Conservation (phyloP, 2,329 filamentous ascomycete species). For the Mycogone perniciosa region DNA sequence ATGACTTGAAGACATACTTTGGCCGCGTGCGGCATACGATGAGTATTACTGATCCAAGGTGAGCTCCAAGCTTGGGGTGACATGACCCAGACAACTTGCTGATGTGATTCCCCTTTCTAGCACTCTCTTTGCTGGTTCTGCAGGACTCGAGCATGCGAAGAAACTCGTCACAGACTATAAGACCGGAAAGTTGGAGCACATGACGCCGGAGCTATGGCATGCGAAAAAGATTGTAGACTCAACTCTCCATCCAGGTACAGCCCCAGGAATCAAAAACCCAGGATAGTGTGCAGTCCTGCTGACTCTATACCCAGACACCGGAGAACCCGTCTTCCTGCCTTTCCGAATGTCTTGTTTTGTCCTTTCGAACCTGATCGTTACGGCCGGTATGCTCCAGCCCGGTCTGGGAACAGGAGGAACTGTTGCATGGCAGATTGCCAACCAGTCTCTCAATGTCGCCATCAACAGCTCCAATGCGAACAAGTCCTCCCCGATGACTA, state of each 20-base stretch:
- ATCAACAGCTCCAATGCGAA: constrained; percentile 98
- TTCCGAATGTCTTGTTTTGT: constrained; percentile 98
- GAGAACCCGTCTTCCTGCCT: constrained; percentile 82
- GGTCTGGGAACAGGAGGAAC: constrained; percentile 76
- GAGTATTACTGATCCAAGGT: constrained; percentile 93
- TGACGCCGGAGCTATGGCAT: constrained; percentile 87
- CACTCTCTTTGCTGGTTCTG: constrained; percentile 72
- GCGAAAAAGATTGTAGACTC: constrained; percentile 98
- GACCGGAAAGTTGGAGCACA: constrained; percentile 66
- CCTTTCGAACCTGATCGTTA: constrained; percentile 87
- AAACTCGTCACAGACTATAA: constrained; percentile 77
- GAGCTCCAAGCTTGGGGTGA: constrained; percentile 34
- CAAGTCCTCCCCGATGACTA: constrained; percentile 86
- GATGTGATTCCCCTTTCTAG: constrained; percentile 39
- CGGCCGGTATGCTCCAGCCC: constrained; percentile 93
- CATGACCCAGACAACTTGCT: background rate
- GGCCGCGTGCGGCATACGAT: constrained; percentile 86
- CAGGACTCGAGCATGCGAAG: constrained; percentile 83
- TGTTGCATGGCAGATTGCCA: constrained; percentile 88
- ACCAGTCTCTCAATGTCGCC: constrained; percentile 96
- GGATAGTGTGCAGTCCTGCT: background rate
- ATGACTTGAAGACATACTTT: constrained; percentile 91
- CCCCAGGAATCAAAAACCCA: background rate
- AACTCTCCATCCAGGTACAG: constrained; percentile 84
- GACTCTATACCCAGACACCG: constrained; percentile 62